Evolutionary conservation across 2,329 filamentous ascomycete genomes (phyloP), one percentile per base, ranked within the genome.

Genomic region (Chaetomium globosum): DNA sequence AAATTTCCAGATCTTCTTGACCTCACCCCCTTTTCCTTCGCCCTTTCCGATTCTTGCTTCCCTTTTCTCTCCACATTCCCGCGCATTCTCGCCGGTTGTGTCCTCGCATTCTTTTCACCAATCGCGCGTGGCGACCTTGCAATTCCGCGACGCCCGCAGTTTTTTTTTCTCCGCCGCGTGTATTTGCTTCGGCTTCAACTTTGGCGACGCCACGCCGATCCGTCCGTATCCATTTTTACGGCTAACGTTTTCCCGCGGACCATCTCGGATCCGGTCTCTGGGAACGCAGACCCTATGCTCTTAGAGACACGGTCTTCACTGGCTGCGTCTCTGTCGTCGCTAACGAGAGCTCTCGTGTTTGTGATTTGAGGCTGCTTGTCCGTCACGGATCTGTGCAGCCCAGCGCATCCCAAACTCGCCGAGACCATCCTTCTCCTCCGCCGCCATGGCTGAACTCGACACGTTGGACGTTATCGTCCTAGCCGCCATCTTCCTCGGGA

Each of bases 381-480:
- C 48, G 43, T 61, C 28, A 57, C 57, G 52, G 31, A 28, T 56
- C 43, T n/a, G 49, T 23, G 46, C 46, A 48, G n/a, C 46, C 6
- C 46, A 19, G 23, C 58, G 56, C 51, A n/a, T 26, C 33, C 26
- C 33, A 21, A 54, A 48, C 7, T 53, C 54, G 16, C 30, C 59
- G 21, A 58, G 23, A 28, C 19, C 51, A 21, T 43, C 30, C 43
- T 21, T 26, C 21, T 6, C 39, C 36, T n/a, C 19, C 33, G 49
- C 61, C 68, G 60, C 62, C 67, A 98, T 99, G 95, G 92, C 94
- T 72, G 91, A 97, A 84, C 88, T 99, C 76, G 95, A 99, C 77
- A 96, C 93, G 30, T 83, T 99, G 81, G 95, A 99, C 85, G 85
- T 98, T 73, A 79, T 97, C 74, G 95, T 99, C 83, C 90, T 99